Conservation (phyloP, 768 basidiomycete genomes). For the Basidioascus undulatus region DNA sequence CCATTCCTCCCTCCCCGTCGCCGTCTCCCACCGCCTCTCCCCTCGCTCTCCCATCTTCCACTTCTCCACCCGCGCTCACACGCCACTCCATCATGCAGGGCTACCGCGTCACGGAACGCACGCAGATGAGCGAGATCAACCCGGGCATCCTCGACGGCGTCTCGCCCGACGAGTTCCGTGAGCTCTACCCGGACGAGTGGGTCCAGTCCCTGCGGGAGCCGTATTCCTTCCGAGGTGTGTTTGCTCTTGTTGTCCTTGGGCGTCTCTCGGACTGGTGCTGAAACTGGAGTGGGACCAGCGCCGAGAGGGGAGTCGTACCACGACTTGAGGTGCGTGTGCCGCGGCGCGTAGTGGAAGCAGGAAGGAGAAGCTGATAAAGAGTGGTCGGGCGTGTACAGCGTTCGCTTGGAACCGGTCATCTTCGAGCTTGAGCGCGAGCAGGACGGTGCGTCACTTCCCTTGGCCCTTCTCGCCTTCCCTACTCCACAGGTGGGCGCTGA, state of each 20-base stretch:
- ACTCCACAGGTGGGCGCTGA: slow-evolving; percentile 11
- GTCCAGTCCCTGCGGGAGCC: slow-evolving; percentile 77
- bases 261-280: neutral
- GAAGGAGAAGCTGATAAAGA: too few species aligned
- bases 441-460: slow-evolving; percentile 45
- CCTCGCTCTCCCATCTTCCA: neutral
- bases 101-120: slow-evolving; percentile 60
- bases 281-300: neutral
- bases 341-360: neutral
- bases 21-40: slow-evolving; percentile 10
- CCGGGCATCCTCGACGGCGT: slow-evolving; percentile 87
- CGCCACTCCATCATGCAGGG: slow-evolving; percentile 28
- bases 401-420: slow-evolving; percentile 19
- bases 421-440: slow-evolving; percentile 84
- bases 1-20: slow-evolving; percentile 10
- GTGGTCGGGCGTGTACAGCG: too few species aligned
- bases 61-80: slow-evolving; percentile 1
- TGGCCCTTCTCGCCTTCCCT: slow-evolving; percentile 3
- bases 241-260: neutral
- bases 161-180: slow-evolving; percentile 65
- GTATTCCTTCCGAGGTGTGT: slow-evolving; percentile 23
- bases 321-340: neutral
- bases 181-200: slow-evolving; percentile 84
- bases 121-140: slow-evolving; percentile 94
- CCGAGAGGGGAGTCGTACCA: slow-evolving; percentile 15